Conservation (phyloP, 2,329 filamentous ascomycete species). For the Calycina marina region DNA sequence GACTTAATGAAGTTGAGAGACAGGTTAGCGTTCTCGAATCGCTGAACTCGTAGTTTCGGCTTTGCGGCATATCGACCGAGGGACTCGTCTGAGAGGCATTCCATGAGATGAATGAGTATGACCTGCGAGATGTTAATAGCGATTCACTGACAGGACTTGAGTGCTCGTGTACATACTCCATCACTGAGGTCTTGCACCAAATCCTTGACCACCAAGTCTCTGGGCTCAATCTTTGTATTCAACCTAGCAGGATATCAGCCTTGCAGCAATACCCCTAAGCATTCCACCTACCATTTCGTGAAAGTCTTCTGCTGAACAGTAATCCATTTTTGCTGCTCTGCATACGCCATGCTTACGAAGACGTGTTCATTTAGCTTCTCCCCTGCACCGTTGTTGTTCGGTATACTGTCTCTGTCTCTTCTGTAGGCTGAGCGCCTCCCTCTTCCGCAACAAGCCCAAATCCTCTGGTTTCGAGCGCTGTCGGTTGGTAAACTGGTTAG, state of each 20-base stretch:
- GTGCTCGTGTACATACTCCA: slow-evolving; percentile 52
- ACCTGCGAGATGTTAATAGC: slow-evolving; percentile 39
- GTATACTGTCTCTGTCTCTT: background rate
- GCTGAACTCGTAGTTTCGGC: slow-evolving; percentile 89
- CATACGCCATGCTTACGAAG: slow-evolving; percentile 42
- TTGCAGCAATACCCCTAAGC: background rate
- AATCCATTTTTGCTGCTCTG: slow-evolving; percentile 53
- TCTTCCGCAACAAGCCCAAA: background rate
- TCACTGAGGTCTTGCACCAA: slow-evolving; percentile 83
- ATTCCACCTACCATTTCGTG: slow-evolving; percentile 65
- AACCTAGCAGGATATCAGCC: slow-evolving; percentile 42
- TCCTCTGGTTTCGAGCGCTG: background rate
- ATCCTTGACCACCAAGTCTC: slow-evolving; percentile 70
- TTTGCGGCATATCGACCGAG: slow-evolving; percentile 94
- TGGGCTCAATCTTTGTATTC: slow-evolving; percentile 79
- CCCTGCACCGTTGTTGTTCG: background rate
- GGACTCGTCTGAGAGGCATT: slow-evolving; percentile 87
- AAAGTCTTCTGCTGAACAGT: slow-evolving; percentile 97
- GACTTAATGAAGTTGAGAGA: slow-evolving; percentile 87
- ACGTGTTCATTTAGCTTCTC: slow-evolving; percentile 21
- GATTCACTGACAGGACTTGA: background rate
- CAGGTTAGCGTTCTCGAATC: slow-evolving; percentile 96
- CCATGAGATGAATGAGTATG: slow-evolving; percentile 88
- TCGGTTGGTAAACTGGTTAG: background rate
- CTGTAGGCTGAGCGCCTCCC: background rate